phyloP scores from a whole-genome alignment of 1,139 yeast species.

The Hanseniaspora uvarum region DNA sequence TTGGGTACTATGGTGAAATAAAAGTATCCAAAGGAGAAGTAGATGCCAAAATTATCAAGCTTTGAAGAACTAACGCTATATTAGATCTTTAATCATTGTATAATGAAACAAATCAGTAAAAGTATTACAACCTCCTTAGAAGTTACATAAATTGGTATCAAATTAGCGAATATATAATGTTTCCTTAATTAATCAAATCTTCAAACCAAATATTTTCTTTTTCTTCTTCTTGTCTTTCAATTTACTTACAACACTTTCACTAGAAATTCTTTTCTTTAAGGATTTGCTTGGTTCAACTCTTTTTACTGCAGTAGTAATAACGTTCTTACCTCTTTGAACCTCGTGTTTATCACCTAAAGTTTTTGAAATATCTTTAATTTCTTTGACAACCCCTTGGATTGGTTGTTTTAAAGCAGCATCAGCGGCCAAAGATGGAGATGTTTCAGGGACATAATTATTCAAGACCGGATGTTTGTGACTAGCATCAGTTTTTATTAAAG shows the following conservation, averaged over 20 bases:
- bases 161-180: background rate
- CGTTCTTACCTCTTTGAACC: background rate
- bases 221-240: slow-evolving; percentile 19
- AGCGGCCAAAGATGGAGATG: slow-evolving; percentile 17
- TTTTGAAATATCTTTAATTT: background rate
- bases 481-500: background rate
- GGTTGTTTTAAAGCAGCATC: background rate
- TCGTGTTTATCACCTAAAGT: background rate
- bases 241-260: slow-evolving; percentile 8
- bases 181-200: slow-evolving; percentile 16
- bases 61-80: no score
- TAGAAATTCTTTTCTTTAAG: background rate
- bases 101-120: no score
- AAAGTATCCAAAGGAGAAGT: slow-evolving; percentile 1
- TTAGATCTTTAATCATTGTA: no score
- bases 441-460: slow-evolving; percentile 19
- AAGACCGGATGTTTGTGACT: background rate
- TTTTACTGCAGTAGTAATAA: background rate
- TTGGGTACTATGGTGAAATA: slow-evolving; percentile 14
- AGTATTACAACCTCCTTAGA: no score
- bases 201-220: slow-evolving; percentile 21
- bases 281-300: background rate
- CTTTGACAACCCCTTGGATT: background rate
- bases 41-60: slow-evolving; percentile 13
- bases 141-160: no score